These are phyloP conservation scores for Termitomyces sp. DNA, from an alignment of 768 basidiomycete species.

Conservation along the genomic window DNA sequence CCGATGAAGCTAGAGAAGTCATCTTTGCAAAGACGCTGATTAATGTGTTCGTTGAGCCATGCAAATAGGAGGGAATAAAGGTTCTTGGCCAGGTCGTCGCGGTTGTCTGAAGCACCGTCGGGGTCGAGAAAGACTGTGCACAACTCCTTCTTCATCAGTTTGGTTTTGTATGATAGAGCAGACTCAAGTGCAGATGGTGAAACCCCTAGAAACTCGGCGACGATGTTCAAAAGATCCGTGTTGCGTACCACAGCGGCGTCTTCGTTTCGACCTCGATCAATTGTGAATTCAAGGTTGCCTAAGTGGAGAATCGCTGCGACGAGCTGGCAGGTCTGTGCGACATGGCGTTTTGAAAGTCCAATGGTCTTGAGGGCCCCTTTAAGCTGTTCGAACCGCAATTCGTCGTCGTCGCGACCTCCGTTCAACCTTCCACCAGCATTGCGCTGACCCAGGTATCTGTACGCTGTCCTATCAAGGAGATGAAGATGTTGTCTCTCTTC, in stretches of 20 bases:
- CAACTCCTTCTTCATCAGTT: conserved; percentile 92
- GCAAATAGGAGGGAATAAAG: conserved; percentile 93
- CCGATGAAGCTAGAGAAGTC: conserved; percentile 92
- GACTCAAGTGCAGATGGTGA: conserved; percentile 67
- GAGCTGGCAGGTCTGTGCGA: conserved; percentile 94
- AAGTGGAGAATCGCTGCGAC: conserved; percentile 95
- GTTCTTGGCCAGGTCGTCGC: conserved; percentile 91
- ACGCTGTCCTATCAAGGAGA: conserved; percentile 74
- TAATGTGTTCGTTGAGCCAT: conserved; percentile 96
- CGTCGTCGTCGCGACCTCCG: conserved; percentile 72
- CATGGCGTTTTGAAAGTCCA: conserved; percentile 90
- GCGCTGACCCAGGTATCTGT: conserved; percentile 83
- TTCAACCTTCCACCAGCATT: conserved; percentile 39
- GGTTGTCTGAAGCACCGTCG: conserved; percentile 88
- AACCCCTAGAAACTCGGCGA: conserved; percentile 91
- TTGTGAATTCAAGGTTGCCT: conserved; percentile 90
- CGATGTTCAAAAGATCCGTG: conserved; percentile 72
- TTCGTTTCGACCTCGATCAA: conserved; percentile 80
- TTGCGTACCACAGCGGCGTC: conserved; percentile 94
- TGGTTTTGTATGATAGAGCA: conserved; percentile 86
- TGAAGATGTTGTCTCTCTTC: conserved; percentile 91
- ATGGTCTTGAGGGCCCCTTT: conserved; percentile 92
- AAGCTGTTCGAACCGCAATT: conserved; percentile 87
- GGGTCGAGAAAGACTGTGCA: conserved; percentile 95
- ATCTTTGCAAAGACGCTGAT: conserved; percentile 90